A percentile compares a stretch with the other conserved stretches of the same genome.
These are phyloP conservation scores for Cucurbitaria berberidis DNA, from an alignment of 2,329 filamentous ascomycete species.

Conservation along the genomic window DNA sequence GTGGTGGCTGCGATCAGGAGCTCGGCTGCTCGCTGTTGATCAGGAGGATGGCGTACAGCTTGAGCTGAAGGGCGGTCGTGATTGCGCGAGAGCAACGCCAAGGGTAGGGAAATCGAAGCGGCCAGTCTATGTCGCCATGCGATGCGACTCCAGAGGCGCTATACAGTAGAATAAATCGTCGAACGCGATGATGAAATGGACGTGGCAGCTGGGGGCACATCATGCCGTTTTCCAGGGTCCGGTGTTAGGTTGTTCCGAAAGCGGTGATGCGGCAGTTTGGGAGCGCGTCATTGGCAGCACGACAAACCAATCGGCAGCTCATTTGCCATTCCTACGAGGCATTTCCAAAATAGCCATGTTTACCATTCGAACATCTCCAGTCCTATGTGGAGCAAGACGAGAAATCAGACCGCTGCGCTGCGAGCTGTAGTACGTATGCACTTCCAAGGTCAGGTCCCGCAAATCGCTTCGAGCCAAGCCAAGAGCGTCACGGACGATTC, in stretches of 20 bases:
- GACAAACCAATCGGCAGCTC: background rate
- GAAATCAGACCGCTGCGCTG: background rate
- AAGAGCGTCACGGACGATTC: too few species aligned
- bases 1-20: conserved; percentile 19
- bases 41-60: conserved; percentile 32
- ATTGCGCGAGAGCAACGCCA: conserved; percentile 20
- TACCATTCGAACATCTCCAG: too few species aligned
- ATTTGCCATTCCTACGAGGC: background rate
- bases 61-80: conserved; percentile 22
- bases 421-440: too few species aligned
- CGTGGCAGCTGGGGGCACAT: conserved; percentile 10
- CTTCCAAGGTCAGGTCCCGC: too few species aligned
- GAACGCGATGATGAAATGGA: conserved; percentile 21
- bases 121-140: conserved; percentile 21
- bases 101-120: conserved; percentile 15
- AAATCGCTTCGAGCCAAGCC: background rate
- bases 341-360: too few species aligned
- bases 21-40: conserved; percentile 27
- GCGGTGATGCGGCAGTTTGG: conserved; percentile 19
- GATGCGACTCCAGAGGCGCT: conserved; percentile 23
- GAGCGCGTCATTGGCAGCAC: conserved; percentile 16
- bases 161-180: conserved; percentile 5
- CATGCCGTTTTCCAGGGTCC: conserved; percentile 19
- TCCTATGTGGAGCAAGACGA: too few species aligned
- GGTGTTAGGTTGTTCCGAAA: conserved; percentile 13